These are phyloP conservation scores for Diplodia intermedia DNA, from an alignment of 2,329 filamentous ascomycete species.

Conservation along the genomic window DNA sequence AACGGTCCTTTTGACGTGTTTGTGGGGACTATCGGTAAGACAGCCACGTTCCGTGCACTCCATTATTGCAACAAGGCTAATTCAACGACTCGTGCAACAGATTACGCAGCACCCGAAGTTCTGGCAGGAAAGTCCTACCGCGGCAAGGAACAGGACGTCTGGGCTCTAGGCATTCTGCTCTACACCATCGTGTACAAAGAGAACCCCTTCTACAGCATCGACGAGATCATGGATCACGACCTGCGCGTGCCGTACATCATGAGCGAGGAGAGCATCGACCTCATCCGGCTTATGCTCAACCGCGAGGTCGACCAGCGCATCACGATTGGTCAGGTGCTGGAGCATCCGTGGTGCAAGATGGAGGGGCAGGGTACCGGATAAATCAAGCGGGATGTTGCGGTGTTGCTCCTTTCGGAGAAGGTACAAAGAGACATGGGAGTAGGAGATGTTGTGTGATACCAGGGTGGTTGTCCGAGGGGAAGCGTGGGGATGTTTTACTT, in stretches of 20 bases:
- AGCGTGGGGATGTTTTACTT: neutral
- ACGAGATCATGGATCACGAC: slow-evolving; percentile 98
- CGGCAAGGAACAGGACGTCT: slow-evolving; percentile 97
- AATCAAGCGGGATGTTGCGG: neutral
- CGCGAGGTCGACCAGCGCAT: slow-evolving; percentile 83
- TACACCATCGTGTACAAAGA: slow-evolving; percentile 99
- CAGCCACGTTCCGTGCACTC: neutral
- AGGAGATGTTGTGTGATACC: slow-evolving; percentile 4
- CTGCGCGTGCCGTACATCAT: slow-evolving; percentile 86
- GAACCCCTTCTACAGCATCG: slow-evolving; percentile 98
- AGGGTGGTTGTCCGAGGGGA: neutral
- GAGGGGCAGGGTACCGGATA: slow-evolving; percentile 15
- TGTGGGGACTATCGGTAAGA: slow-evolving; percentile 93
- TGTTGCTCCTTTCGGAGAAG: no score
- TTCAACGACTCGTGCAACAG: slow-evolving; percentile 55
- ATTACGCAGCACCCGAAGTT: slow-evolving; percentile 98
- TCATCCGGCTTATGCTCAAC: slow-evolving; percentile 91
- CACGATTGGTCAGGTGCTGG: slow-evolving; percentile 85
- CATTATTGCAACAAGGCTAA: neutral
- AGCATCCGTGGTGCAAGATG: slow-evolving; percentile 78
- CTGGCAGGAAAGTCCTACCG: slow-evolving; percentile 89
- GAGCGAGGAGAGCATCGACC: slow-evolving; percentile 89
- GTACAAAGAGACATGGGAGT: neutral
- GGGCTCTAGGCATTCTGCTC: slow-evolving; percentile 93
- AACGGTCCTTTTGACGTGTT: slow-evolving; percentile 98